Conservation (phyloP, 164 flowering plant genomes). For the Cinnamomum micranthum region DNA sequence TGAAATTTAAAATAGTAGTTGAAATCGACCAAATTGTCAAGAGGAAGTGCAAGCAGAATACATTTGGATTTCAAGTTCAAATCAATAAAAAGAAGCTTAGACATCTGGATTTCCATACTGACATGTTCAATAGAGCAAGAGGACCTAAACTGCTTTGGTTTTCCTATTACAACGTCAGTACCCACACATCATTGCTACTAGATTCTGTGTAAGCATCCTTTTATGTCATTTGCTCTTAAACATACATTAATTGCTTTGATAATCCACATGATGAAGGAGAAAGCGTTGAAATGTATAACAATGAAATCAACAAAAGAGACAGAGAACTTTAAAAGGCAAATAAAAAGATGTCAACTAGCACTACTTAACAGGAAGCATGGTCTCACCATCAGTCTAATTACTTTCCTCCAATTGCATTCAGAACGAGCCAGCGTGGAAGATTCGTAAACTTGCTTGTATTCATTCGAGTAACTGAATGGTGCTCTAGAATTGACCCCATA, state of each 20-base stretch:
- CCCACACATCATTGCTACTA: conserved; percentile 1
- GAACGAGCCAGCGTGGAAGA: conserved; percentile 9
- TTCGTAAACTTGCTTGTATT: conserved; percentile 3
- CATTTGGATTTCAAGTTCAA: neutral
- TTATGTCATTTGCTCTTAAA: neutral
- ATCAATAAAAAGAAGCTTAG: neutral
- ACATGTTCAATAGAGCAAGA: neutral
- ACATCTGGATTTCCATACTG: neutral
- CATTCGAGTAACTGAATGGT: conserved; percentile 9
- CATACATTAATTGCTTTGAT: neutral
- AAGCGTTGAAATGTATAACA: neutral
- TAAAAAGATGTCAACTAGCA: neutral
- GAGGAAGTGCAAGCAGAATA: neutral
- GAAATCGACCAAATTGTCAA: neutral
- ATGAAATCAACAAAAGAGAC: neutral
- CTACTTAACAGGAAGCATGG: neutral
- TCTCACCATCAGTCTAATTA: neutral
- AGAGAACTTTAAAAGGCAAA: neutral
- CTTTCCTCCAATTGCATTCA: conserved; percentile 18
- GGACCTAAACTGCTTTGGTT: neutral
- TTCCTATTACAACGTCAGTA: conserved; percentile 9
- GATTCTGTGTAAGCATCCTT: conserved; percentile 12
- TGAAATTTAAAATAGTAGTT: neutral
- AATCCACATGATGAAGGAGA: neutral
- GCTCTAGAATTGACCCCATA: neutral